phyloP scores from a whole-genome alignment of 495 filamentous ascomycete species.

The Aspergillus nidulans region DNA sequence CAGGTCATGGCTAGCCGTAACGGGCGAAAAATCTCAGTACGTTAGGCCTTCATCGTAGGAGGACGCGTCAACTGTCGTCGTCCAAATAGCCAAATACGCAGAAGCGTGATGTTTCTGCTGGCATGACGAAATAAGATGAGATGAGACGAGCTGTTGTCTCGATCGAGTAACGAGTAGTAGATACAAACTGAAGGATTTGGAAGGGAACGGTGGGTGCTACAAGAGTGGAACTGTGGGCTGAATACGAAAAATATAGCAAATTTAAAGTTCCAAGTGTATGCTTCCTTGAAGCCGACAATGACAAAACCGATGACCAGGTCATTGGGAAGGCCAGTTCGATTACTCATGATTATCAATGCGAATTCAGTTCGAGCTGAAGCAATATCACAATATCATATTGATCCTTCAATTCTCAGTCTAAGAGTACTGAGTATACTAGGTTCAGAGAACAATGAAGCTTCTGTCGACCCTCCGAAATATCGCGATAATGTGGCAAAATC shows the following conservation, averaged over 20 bases:
- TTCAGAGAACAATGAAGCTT: too few relatives aligned
- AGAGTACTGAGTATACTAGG: too few relatives aligned
- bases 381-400: background rate
- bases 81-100: slow-evolving; percentile 3
- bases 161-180: background rate
- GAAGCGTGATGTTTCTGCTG: background rate
- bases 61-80: background rate
- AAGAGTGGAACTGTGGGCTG: background rate
- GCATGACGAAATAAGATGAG: background rate
- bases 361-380: background rate
- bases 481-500: too few relatives aligned
- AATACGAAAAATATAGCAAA: background rate
- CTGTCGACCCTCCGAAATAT: too few relatives aligned
- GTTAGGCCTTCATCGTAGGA: background rate
- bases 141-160: background rate
- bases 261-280: slow-evolving; percentile 9
- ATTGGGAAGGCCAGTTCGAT: slow-evolving; percentile 9
- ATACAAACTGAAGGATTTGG: background rate
- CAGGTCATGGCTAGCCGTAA: background rate
- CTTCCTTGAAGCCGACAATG: background rate
- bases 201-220: too few relatives aligned
- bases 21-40: background rate
- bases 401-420: background rate
- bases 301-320: slow-evolving; percentile 21
- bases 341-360: background rate